A percentile compares a stretch with the other conserved stretches of the same genome.
phyloP scores from a whole-genome alignment of 805 yeast species.

The Kodamaea neixiangensis region DNA sequence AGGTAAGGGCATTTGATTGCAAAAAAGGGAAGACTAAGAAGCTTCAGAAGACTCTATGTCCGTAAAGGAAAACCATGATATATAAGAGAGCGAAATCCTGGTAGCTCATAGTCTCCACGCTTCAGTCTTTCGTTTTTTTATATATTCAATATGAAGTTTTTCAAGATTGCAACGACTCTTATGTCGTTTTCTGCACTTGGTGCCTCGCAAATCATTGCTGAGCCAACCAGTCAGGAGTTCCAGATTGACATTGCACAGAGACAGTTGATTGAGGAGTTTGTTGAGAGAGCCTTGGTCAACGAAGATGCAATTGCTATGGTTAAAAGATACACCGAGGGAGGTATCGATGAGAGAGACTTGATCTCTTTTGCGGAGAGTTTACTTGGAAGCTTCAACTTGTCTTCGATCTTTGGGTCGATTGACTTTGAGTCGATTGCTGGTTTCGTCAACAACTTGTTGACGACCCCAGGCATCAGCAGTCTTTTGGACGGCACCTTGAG shows the following conservation, averaged over 20 bases:
- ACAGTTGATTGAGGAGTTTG: neutral
- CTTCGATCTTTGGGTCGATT: conserved; percentile 14
- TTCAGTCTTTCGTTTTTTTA: conserved; percentile 1
- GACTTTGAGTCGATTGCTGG: conserved; percentile 32
- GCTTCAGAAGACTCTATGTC: neutral
- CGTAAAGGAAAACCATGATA: neutral
- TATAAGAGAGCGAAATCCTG: neutral
- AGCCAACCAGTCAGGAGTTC: conserved; percentile 12
- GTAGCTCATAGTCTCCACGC: neutral
- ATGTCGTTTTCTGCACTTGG: conserved; percentile 11
- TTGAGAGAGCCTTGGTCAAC: conserved; percentile 2
- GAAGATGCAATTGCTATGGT: neutral
- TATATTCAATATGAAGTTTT: conserved; percentile 11
- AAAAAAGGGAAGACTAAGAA: too few relatives aligned
- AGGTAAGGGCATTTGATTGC: too few relatives aligned
- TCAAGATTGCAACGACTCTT: conserved; percentile 7
- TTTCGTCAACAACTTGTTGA: conserved; percentile 25
- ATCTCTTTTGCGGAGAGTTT: conserved; percentile 11
- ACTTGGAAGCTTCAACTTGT: conserved; percentile 17
- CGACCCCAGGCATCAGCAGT: conserved; percentile 7
- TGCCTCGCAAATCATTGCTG: conserved; percentile 10
- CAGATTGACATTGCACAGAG: conserved; percentile 11
- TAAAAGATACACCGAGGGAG: conserved; percentile 4
- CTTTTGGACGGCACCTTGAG: conserved; percentile 24
- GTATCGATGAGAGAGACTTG: conserved; percentile 11